Conservation (phyloP, 768 basidiomycete genomes). For the Sporobolomyces pararoseus region DNA sequence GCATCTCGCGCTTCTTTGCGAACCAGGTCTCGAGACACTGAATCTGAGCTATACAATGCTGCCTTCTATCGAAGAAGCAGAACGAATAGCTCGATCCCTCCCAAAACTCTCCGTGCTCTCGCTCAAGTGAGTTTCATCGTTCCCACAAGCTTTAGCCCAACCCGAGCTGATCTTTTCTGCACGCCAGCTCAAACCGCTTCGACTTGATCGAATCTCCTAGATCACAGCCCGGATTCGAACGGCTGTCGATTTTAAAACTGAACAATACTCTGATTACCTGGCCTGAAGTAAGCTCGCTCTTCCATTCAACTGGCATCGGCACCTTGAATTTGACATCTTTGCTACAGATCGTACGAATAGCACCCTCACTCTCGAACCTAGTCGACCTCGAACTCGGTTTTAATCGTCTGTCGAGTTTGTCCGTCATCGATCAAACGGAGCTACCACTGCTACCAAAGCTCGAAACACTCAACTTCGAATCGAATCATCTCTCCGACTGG, state of each 20-base stretch:
- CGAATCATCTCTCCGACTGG: slow-evolving; percentile 64
- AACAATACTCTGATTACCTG: slow-evolving; percentile 71
- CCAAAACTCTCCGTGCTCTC: slow-evolving; percentile 62
- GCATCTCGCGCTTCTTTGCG: background rate
- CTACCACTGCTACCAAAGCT: slow-evolving; percentile 47
- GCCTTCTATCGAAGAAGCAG: slow-evolving; percentile 30
- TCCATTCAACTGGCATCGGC: slow-evolving; percentile 2
- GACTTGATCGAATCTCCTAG: slow-evolving; percentile 46
- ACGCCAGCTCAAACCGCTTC: slow-evolving; percentile 65
- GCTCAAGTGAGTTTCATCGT: slow-evolving; percentile 63
- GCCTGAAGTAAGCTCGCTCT: slow-evolving; percentile 56
- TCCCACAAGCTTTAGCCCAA: too few species aligned
- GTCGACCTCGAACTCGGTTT: slow-evolving; percentile 63
- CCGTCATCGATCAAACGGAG: background rate
- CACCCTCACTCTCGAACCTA: slow-evolving; percentile 39
- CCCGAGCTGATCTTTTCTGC: too few species aligned
- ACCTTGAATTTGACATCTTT: background rate
- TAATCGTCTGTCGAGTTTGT: slow-evolving; percentile 57
- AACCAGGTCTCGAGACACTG: slow-evolving; percentile 23
- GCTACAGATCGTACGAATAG: slow-evolving; percentile 48
- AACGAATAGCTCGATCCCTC: slow-evolving; percentile 60
- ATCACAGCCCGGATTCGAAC: slow-evolving; percentile 11
- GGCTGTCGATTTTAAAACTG: slow-evolving; percentile 63
- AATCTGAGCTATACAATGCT: slow-evolving; percentile 23
- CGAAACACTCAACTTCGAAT: slow-evolving; percentile 64